Base-by-base conservation (phyloP, 2,329 filamentous ascomycete genomes). In the Hypocreales sp. region DNA sequence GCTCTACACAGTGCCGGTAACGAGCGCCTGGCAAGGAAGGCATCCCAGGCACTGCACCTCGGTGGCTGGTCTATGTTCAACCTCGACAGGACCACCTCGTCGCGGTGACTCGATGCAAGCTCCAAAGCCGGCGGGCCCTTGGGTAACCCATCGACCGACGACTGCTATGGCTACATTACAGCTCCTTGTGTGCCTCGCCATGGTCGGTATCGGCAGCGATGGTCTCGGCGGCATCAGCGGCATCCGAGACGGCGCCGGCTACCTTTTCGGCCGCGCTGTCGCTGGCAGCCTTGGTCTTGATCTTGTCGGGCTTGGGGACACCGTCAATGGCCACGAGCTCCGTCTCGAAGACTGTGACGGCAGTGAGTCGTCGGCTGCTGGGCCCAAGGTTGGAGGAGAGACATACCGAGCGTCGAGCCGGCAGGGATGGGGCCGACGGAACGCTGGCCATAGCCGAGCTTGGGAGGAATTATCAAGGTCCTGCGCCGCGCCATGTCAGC, bases 401-500 rank as follows among this genome's bases (percentile, higher is more conserved):
- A 39, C 65, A 24, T 64, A 80, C 77, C 62, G 45, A 95, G 56
- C 31, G 82, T 92, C 40, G 79, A 73, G 18, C 74, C 76, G 5
- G 68, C 73, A 12, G 86, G 84, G 46, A 95, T 95, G 14, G 84
- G 83, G 2, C 84, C 84, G 48, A 81, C 69, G 20, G 55, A 64
- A 29, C 72, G 65, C 35, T 77, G 60, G 27, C 90, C 90, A 53
- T 95, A 98, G 25, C 72, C 90, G 46, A 78, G 60, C 46, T 76
- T 71, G 13, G 87, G 82, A n/a, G 84, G 83, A 31, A 98, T 90
- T 13, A 78, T 94, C 51, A 98, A 58, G 30, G 72, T 87, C 41
- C 79, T 69, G 34, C 7, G 29, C 32, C 21, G 25, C 12, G 29
- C 11, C 7, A n/a, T 34, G 23, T 37, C 21, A 35, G 31, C 20